Conservation (phyloP, 441 rosid genomes). For the Erodium texanum region DNA sequence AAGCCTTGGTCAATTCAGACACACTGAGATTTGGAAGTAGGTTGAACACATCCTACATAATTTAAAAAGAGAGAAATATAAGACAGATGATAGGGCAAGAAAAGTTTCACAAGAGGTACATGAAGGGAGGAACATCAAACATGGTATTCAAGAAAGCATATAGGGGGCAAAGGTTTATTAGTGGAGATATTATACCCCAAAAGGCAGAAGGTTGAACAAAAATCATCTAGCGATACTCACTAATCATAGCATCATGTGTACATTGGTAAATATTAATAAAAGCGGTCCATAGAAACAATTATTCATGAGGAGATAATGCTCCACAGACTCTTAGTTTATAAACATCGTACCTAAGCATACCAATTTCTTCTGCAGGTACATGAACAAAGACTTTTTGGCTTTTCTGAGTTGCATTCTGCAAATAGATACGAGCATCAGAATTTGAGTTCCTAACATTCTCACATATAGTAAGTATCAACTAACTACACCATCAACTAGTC, state of each 20-base stretch:
- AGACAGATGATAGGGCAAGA: not conserved
- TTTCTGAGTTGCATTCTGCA: slow-evolving; percentile 87
- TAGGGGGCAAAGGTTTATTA: not conserved
- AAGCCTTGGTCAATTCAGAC: slow-evolving; percentile 62
- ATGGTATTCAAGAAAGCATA: not conserved
- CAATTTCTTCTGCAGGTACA: slow-evolving; percentile 79
- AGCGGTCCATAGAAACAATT: not conserved
- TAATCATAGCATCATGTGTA: no score
- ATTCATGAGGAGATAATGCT: not conserved
- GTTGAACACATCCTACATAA: slow-evolving; percentile 62
- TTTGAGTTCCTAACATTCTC: slow-evolving; percentile 9
- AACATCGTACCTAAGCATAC: slow-evolving; percentile 25
- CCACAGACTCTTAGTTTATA: not conserved
- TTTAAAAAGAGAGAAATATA: not conserved
- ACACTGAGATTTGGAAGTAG: slow-evolving; percentile 72
- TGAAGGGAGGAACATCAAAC: no score
- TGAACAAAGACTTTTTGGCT: slow-evolving; percentile 88
- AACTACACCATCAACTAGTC: not conserved
- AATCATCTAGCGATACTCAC: no score
- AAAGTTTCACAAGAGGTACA: no score
- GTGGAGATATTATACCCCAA: not conserved
- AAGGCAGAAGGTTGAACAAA: not conserved
- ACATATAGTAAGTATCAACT: not conserved
- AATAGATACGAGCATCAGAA: not conserved
- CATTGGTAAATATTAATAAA: no score